A percentile compares a stretch with the other conserved stretches of the same genome.
Conservation (phyloP, 2,329 filamentous ascomycete genomes). For the Camptophora hylomeconis region DNA sequence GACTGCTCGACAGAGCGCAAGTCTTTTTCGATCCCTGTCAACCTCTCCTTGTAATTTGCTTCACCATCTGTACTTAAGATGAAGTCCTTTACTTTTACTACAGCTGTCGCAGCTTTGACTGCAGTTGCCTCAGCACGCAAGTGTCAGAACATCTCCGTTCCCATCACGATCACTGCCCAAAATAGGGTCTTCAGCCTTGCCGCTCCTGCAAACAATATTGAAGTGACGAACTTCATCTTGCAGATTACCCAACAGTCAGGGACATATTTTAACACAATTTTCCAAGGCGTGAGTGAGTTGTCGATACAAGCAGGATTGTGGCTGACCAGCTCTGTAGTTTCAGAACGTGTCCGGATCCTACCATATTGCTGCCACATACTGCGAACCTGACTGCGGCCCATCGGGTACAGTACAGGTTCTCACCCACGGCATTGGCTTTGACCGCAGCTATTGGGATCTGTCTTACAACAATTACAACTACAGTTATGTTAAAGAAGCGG, state of each 20-base stretch:
- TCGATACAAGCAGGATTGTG: too few species aligned
- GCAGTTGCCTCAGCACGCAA: conserved; percentile 16
- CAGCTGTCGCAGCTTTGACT: conserved; percentile 3
- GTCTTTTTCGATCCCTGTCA: too few species aligned
- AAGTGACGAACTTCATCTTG: conserved; percentile 44
- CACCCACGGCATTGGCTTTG: conserved; percentile 26
- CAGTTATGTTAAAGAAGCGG: conserved; percentile 45
- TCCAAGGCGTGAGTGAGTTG: too few species aligned
- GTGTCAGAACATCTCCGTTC: conserved; percentile 42
- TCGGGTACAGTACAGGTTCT: conserved; percentile 21
- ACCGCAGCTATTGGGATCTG: conserved; percentile 46
- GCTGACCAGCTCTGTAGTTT: too few species aligned
- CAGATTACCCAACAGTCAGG: conserved; percentile 30
- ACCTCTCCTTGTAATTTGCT: too few species aligned
- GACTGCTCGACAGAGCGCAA: too few species aligned
- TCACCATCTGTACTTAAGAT: too few species aligned
- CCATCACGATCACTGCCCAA: conserved; percentile 40
- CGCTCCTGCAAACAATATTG: conserved; percentile 39
- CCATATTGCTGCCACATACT: conserved; percentile 48
- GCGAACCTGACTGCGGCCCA: conserved; percentile 36
- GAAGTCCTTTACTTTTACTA: too few species aligned
- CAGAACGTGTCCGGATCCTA: conserved; percentile 40
- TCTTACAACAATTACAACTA: conserved; percentile 47
- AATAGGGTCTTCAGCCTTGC: conserved; percentile 41
- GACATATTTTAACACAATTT: conserved; percentile 36